A percentile compares a stretch with the other conserved stretches of the same genome.
These are phyloP conservation scores for Russula olivacea DNA, from an alignment of 768 basidiomycete genomes.

Conservation along the genomic window DNA sequence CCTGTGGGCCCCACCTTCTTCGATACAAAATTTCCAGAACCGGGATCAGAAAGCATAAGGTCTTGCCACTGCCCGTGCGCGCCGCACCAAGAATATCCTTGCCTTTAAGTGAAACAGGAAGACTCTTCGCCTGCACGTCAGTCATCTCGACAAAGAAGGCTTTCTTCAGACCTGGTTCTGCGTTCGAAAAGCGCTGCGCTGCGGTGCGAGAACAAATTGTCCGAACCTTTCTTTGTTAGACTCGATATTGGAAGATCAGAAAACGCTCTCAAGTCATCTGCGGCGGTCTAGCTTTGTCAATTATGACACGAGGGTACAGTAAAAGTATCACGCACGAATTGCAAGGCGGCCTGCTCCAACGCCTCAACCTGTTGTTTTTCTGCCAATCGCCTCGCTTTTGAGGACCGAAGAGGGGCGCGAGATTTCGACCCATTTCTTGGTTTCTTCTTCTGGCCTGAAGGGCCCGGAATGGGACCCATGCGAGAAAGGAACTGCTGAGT, in stretches of 20 bases:
- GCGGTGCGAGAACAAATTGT: background rate
- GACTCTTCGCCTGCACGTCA: conserved; percentile 59
- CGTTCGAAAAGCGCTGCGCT: background rate
- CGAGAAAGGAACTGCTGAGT: background rate
- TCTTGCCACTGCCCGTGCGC: conserved; percentile 68
- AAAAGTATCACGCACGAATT: conserved; percentile 20
- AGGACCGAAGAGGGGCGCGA: conserved; percentile 2
- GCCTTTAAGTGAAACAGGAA: conserved; percentile 55
- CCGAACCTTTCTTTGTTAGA: conserved; percentile 24
- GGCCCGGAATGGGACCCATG: conserved; percentile 20
- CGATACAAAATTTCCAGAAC: conserved; percentile 59
- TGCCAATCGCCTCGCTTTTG: conserved; percentile 19
- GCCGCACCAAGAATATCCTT: conserved; percentile 66
- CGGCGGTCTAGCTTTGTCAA: conserved; percentile 14
- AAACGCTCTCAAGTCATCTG: conserved; percentile 19
- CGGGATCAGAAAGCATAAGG: conserved; percentile 66
- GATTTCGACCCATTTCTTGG: conserved; percentile 10
- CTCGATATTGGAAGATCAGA: conserved; percentile 23
- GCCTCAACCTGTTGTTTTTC: conserved; percentile 23
- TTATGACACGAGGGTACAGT: background rate
- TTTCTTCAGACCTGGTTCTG: conserved; percentile 67
- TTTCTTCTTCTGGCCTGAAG: conserved; percentile 10
- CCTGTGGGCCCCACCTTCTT: conserved; percentile 64
- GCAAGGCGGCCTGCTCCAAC: conserved; percentile 17
- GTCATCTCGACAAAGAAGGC: conserved; percentile 85